These are phyloP conservation scores for Achlya hypogyna DNA, from an alignment of 352 stramenopile genomes.

Conservation along the genomic window DNA sequence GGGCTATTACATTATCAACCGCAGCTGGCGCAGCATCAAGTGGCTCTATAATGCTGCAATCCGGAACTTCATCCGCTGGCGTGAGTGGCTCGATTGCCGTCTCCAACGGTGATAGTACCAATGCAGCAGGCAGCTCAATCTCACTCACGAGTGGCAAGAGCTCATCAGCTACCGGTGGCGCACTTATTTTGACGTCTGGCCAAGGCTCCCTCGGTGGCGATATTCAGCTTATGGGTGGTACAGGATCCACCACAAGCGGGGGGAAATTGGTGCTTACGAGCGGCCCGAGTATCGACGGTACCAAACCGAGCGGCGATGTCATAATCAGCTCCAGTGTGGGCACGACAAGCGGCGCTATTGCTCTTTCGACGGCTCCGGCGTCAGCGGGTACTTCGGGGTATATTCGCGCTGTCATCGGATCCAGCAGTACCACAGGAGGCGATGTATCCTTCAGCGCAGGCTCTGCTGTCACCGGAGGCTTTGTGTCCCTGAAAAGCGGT, in stretches of 20 bases:
- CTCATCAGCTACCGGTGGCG: neutral
- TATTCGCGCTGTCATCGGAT: neutral
- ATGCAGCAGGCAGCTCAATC: neutral
- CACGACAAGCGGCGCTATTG: neutral
- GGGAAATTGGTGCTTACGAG: neutral
- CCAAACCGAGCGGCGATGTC: constrained; percentile 3
- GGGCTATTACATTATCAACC: neutral
- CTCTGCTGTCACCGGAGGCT: neutral
- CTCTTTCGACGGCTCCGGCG: neutral
- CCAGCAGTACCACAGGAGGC: neutral
- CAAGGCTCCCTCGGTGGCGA: neutral
- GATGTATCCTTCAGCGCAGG: neutral
- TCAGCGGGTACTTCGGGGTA: neutral
- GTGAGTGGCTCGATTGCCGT: neutral
- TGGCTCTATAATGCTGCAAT: neutral
- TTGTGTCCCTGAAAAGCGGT: neutral
- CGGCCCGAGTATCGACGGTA: neutral
- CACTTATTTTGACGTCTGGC: neutral
- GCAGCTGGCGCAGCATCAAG: neutral
- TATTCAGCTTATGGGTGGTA: constrained; percentile 1
- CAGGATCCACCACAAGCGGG: neutral
- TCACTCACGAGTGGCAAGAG: neutral
- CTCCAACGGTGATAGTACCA: neutral
- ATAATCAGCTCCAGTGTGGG: neutral
- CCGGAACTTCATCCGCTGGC: neutral